Base-by-base conservation (phyloP, 2,329 filamentous ascomycete genomes). In the Dactylella cylindrospora region DNA sequence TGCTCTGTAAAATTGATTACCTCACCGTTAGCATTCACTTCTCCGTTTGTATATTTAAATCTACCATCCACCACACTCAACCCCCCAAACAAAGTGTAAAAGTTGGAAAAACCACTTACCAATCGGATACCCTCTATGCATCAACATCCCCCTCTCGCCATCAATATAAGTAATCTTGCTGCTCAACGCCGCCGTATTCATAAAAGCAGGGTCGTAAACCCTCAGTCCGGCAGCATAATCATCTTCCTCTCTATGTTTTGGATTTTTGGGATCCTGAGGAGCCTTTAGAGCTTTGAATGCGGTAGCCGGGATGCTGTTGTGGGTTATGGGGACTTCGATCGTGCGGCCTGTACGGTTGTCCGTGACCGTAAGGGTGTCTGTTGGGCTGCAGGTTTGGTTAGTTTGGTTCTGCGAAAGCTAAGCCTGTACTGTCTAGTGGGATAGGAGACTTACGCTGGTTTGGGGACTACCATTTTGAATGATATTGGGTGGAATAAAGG, bases 141-240 rank as follows among this genome's bases (percentile, higher is more conserved):
- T 76, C 26, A 80, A 71, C 36, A 78, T 76, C 28, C 78, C 78
- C 17, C 78, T 76, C 55, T 73, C 73, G 28, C 78, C 78, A 67
- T 79, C 78, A 69, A 79, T 79, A 71, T 78, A 79, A 22, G 76
- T 78, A 67, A 79, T 79, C 41, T 70, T 73, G 67, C 74, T 76
- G 70, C 76, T 70, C 15, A 78, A 73, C 1, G 78, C 77, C 13
- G 77, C 76, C 1, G 77, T 79, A 72, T 79, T 79, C 74, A 78
- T 76, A 70, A 77, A 79, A 2, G 74, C 77, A n/a, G 77, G 76
- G 69, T 79, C 77, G 50, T 73, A 78, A 28, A 79, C 72, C 17
- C 76, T 70, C n/a, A 79, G 73, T 8, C 77, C 77, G 40, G 68
- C 66, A 2, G 51, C 57, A 19, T 61, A 66, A 66, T 78, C 76